Conservation (phyloP, 768 basidiomycete species). For the Suillus cothurnatus region DNA sequence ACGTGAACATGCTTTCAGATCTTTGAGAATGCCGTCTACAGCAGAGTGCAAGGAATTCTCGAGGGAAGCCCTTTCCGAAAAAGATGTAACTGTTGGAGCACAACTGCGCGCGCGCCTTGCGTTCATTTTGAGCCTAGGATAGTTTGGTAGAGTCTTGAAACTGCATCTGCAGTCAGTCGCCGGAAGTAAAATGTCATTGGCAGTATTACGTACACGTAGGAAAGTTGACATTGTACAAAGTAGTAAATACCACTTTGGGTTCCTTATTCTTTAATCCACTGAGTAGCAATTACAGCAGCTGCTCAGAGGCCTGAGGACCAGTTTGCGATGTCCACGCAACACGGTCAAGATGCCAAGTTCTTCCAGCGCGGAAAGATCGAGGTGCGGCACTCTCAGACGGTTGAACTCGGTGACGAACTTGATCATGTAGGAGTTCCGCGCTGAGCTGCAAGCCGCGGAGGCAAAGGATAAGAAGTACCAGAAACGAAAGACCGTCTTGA, state of each 20-base stretch:
- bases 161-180: not conserved
- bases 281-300: not conserved
- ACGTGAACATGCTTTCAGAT: slow-evolving; percentile 56
- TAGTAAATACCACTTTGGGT: not conserved
- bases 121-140: slow-evolving; percentile 12
- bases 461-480: slow-evolving; percentile 95
- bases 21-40: slow-evolving; percentile 62
- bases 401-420: slow-evolving; percentile 17
- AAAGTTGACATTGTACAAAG: not conserved
- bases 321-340: slow-evolving; percentile 46
- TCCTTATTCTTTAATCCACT: not conserved
- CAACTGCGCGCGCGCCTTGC: slow-evolving; percentile 10
- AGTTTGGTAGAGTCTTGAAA: not conserved
- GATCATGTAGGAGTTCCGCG: slow-evolving; percentile 73
- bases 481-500: slow-evolving; percentile 91
- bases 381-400: slow-evolving; percentile 43
- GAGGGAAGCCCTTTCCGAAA: slow-evolving; percentile 22
- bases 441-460: slow-evolving; percentile 89
- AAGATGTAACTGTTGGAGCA: slow-evolving; percentile 13
- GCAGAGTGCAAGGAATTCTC: slow-evolving; percentile 32
- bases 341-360: slow-evolving; percentile 89
- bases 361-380: slow-evolving; percentile 92
- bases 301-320: not conserved
- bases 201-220: slow-evolving; percentile 4
- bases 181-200: slow-evolving; percentile 14